These are phyloP conservation scores for Zymoseptoria pseudotritici DNA, from an alignment of 2,329 filamentous ascomycete genomes.

Conservation along the genomic window DNA sequence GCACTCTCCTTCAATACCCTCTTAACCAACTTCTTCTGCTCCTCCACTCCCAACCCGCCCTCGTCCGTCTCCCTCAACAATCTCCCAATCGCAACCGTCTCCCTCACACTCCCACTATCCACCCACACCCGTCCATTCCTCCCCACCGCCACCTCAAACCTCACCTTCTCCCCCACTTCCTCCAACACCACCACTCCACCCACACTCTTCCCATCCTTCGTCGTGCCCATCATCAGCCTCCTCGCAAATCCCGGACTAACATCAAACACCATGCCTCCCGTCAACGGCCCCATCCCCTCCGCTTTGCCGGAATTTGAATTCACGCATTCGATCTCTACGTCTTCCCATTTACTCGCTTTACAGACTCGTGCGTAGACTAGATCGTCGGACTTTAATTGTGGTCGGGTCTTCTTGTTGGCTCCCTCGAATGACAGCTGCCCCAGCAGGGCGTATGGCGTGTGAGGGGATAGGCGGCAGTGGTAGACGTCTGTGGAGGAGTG, in stretches of 20 bases:
- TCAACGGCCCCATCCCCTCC: conserved; percentile 77
- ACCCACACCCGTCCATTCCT: conserved; percentile 92
- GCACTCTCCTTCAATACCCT: conserved; percentile 53
- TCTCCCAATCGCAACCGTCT: conserved; percentile 69
- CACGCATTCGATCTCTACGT: conserved; percentile 85
- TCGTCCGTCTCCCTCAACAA: conserved; percentile 74
- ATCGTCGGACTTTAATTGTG: conserved; percentile 64
- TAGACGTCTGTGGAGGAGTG: conserved; percentile 70
- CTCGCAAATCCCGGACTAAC: conserved; percentile 77
- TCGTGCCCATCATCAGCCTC: conserved; percentile 57
- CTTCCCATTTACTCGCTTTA: conserved; percentile 71
- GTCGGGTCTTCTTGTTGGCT: conserved; percentile 85
- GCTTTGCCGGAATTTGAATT: conserved; percentile 78
- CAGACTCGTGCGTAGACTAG: conserved; percentile 83
- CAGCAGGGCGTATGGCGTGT: conserved; percentile 58
- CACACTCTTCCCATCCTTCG: conserved; percentile 37
- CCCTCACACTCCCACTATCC: conserved; percentile 65
- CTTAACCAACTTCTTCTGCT: conserved; percentile 63
- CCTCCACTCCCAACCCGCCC: conserved; percentile 53
- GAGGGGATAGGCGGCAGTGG: conserved; percentile 65
- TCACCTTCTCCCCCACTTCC: conserved; percentile 70
- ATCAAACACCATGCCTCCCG: conserved; percentile 77
- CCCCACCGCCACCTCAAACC: conserved; percentile 90
- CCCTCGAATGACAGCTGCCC: conserved; percentile 89
- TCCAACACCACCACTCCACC: conserved; percentile 68